phyloP scores from a whole-genome alignment of 2,329 filamentous ascomycete genomes.

The Sporothrix inflata region DNA sequence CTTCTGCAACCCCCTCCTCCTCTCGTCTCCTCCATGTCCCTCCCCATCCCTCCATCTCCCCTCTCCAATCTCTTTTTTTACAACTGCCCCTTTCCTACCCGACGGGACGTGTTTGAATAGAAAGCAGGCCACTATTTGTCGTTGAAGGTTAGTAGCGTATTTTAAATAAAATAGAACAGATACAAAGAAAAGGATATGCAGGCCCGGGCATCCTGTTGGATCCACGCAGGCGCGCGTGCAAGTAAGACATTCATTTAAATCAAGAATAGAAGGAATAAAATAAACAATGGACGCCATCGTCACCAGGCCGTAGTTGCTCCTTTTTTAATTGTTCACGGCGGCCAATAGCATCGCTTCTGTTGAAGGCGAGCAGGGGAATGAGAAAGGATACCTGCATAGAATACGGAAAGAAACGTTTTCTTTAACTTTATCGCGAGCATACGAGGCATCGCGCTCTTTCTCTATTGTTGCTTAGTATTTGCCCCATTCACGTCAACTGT shows the following conservation, averaged over 20 bases:
- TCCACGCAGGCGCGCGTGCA: slow-evolving; percentile 11
- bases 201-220: slow-evolving; percentile 9
- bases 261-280: neutral
- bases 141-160: neutral
- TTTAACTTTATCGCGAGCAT: neutral
- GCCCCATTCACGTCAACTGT: neutral
- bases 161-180: neutral
- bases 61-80: neutral
- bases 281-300: neutral
- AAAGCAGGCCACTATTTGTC: neutral
- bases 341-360: neutral
- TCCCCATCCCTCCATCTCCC: neutral
- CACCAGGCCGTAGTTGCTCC: neutral
- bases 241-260: neutral
- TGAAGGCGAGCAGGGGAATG: neutral
- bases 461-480: neutral
- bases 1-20: slow-evolving; percentile 2
- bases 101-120: neutral
- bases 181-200: neutral
- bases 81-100: neutral
- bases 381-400: neutral
- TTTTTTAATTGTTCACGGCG: neutral
- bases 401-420: neutral
- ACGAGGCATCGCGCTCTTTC: neutral
- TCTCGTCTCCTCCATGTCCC: neutral